These are phyloP conservation scores for Sordariomycetes sp. DNA, from an alignment of 2,329 filamentous ascomycete genomes.

Conservation along the genomic window DNA sequence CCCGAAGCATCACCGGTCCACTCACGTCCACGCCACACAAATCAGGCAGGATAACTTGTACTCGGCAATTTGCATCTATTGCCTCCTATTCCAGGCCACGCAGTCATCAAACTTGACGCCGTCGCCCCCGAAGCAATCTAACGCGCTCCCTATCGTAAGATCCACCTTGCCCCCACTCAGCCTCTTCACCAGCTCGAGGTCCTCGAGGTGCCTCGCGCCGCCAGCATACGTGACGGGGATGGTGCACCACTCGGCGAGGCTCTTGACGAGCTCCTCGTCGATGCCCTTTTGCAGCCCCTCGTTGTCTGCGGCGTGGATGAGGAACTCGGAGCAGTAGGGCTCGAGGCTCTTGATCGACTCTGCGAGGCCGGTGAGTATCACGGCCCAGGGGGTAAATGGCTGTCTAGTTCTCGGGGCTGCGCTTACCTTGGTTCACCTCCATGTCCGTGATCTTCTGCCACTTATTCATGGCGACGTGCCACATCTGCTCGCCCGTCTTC, in stretches of 20 bases:
- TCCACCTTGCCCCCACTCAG: constrained; percentile 76
- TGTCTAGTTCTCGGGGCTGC: background rate
- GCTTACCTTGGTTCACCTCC: constrained; percentile 72
- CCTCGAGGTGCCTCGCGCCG: constrained; percentile 70
- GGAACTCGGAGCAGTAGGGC: constrained; percentile 89
- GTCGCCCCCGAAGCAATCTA: constrained; percentile 88
- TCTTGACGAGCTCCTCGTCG: constrained; percentile 69
- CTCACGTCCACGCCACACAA: background rate
- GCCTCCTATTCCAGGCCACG: constrained; percentile 65
- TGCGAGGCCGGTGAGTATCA: constrained; percentile 19
- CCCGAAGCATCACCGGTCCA: background rate
- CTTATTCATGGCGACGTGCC: constrained; percentile 98
- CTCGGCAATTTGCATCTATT: constrained; percentile 12
- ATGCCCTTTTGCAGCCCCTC: constrained; percentile 88
- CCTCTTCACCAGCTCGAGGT: constrained; percentile 68
- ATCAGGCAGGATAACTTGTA: background rate
- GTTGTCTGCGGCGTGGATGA: constrained; percentile 94
- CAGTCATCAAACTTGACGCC: constrained; percentile 84
- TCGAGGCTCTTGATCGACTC: constrained; percentile 71
- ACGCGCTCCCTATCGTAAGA: constrained; percentile 86
- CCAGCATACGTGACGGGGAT: constrained; percentile 96
- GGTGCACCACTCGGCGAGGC: constrained; percentile 70
- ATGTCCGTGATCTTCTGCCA: constrained; percentile 98
- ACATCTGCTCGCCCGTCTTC: constrained; percentile 53
- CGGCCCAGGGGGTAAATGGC: background rate